Conservation (phyloP, 371 early-diverging fungal genomes). For the Mucor irregularis region DNA sequence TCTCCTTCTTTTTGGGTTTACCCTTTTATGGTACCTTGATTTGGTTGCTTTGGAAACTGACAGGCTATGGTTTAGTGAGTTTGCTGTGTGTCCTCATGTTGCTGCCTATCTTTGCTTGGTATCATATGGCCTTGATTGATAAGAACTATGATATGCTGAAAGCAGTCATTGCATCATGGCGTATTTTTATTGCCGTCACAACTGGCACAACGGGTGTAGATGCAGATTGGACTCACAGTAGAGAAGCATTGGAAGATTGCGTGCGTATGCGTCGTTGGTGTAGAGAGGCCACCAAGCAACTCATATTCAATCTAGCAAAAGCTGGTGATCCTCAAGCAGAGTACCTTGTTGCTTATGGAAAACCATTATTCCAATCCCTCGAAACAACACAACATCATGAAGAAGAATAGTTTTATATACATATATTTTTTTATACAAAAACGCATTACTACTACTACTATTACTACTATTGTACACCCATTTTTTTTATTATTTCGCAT, state of each 20-base stretch:
- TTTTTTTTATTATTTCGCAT: too few species aligned
- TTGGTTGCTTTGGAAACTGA: constrained; percentile 34
- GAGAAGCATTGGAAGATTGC: constrained; percentile 40
- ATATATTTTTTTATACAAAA: background rate
- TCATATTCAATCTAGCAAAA: constrained; percentile 25
- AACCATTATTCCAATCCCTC: constrained; percentile 20
- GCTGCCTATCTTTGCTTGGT: constrained; percentile 49
- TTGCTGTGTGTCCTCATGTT: constrained; percentile 26
- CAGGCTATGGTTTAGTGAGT: constrained; percentile 31
- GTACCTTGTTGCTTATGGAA: constrained; percentile 33
- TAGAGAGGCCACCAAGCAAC: constrained; percentile 17
- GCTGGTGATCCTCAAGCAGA: constrained; percentile 30
- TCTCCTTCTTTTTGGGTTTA: constrained; percentile 32
- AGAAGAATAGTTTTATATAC: background rate
- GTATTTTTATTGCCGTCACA: constrained; percentile 46
- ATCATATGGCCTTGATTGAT: constrained; percentile 53
- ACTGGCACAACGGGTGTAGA: constrained; percentile 24
- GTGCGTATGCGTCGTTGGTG: constrained; percentile 44
- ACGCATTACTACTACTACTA: background rate
- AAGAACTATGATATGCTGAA: constrained; percentile 52
- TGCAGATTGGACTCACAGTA: constrained; percentile 20
- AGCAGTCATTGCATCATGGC: constrained; percentile 46
- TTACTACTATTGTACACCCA: too few species aligned
- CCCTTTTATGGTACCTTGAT: constrained; percentile 42
- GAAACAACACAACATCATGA: background rate